Base-by-base conservation (phyloP, 139 green algal genomes). In the Yamagishiella unicocca region DNA sequence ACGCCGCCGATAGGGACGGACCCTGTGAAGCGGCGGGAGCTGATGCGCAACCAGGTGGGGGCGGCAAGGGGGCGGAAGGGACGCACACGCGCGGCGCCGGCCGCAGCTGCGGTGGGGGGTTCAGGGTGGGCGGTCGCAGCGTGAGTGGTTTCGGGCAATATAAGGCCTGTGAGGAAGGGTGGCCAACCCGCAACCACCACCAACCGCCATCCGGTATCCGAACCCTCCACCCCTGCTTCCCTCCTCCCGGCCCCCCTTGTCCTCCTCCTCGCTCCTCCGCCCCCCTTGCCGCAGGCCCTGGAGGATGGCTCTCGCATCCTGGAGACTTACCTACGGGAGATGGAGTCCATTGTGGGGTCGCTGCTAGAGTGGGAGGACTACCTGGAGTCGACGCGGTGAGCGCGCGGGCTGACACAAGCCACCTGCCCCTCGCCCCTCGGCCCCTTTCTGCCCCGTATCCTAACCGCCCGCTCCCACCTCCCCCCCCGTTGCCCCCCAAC, bases 281-380 rank as follows among this genome's bases (percentile, higher is more conserved):
- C 53, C 33, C 2, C 45, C 29, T 50, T 1, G 46, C 10, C 3
- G 24, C 50, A 83, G 46, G 84, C 90, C 62, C 78, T 92, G 66
- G 77, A 92, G 43, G 43, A 87, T 38, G 88, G 74, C 31, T 33
- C 42, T 62, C 64, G 84, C 43, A 89, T 94, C 68, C 74, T 94
- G 62, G 90, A 92, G 61, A 91, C 80, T 17, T 94, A 93, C 46
- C 77, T 87, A 43, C 55, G 90, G 6, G 81, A 89, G 80, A 85
- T 94, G 2, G 35, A 93, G 64, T 80, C 61, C 54, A 72, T 94
- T n/a, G 88, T 92, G 86, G 89, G 90, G 40, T 61, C 27, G n/a
- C 74, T 94, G 42, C 78, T 86, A 46, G 91, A 94, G 78, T 86
- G 83, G 42, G 91, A 92, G 58, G 91, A 94, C 25, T 76, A 91